phyloP scores from a whole-genome alignment of 1,284 basidiomycete species.

The Testicularia cyperi region DNA sequence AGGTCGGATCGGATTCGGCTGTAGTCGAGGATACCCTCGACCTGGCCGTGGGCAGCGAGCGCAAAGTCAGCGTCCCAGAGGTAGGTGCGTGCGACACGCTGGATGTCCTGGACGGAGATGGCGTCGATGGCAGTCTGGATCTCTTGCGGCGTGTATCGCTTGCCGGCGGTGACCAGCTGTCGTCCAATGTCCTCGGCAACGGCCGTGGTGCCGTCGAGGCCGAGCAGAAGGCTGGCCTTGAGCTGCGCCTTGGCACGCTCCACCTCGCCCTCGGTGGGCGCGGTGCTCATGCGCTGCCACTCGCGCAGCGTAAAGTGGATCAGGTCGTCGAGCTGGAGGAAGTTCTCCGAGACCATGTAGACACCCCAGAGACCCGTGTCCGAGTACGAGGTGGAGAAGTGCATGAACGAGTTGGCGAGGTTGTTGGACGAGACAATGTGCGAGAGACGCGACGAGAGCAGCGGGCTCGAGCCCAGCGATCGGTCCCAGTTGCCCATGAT shows the following conservation, averaged over 20 bases:
- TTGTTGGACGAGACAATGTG: conserved; percentile 90
- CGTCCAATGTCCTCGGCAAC: conserved; percentile 97
- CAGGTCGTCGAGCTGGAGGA: conserved; percentile 83
- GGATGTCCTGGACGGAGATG: conserved; percentile 85
- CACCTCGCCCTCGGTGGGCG: conserved; percentile 81
- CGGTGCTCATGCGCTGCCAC: conserved; percentile 93
- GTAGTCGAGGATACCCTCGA: conserved; percentile 73
- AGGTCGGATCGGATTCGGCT: conserved; percentile 60
- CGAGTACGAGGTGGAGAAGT: conserved; percentile 98
- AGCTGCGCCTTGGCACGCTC: conserved; percentile 97
- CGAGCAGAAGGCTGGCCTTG: conserved; percentile 87
- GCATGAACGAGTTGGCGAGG: conserved; percentile 99
- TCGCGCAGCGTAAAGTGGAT: conserved; percentile 91
- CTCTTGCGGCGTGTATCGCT: conserved; percentile 78
- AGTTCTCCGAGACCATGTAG: conserved; percentile 87
- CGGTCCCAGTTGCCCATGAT: conserved; percentile 99
- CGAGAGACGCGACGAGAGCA: conserved; percentile 86
- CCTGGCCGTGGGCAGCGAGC: conserved; percentile 36
- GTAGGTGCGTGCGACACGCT: conserved; percentile 91
- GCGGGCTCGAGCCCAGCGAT: conserved; percentile 83
- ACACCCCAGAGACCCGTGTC: conserved; percentile 99
- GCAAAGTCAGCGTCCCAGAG: conserved; percentile 84
- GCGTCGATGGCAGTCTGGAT: conserved; percentile 90
- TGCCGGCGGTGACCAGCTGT: conserved; percentile 89
- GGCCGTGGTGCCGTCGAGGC: conserved; percentile 90